Percentiles rank a stretch among this genome's conserved stretches.
These are phyloP conservation scores for Bipolaris zeicola DNA, from an alignment of 2,329 filamentous ascomycete genomes.

Conservation along the genomic window DNA sequence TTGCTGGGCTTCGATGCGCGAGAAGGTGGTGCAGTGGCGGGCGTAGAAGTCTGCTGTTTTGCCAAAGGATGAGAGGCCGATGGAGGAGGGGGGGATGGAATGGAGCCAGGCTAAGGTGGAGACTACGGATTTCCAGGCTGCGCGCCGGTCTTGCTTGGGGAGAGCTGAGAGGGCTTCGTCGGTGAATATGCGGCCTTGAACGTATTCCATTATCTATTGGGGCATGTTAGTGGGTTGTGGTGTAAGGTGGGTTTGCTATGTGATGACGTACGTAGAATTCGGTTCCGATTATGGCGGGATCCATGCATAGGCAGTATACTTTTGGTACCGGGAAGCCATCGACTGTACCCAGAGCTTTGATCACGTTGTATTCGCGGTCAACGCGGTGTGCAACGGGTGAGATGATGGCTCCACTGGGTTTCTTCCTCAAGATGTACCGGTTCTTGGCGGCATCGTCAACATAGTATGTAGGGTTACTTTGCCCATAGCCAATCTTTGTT, in stretches of 20 bases:
- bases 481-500: constrained; percentile 87
- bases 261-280: constrained; percentile 70
- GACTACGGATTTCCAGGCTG: constrained; percentile 60
- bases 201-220: constrained; percentile 79
- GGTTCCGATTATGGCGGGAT: constrained; percentile 77
- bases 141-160: constrained; percentile 64
- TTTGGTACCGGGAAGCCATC: constrained; percentile 88
- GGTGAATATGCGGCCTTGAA: constrained; percentile 90
- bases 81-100: constrained; percentile 67
- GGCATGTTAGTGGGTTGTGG: background rate
- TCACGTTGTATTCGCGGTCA: constrained; percentile 89
- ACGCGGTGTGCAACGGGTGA: constrained; percentile 94
- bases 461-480: constrained; percentile 96
- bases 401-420: constrained; percentile 87
- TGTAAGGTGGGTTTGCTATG: background rate
- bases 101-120: constrained; percentile 84
- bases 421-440: constrained; percentile 90
- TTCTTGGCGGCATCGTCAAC: constrained; percentile 69
- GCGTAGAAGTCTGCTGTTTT: constrained; percentile 77
- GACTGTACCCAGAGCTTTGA: constrained; percentile 72
- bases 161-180: constrained; percentile 79
- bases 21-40: constrained; percentile 83
- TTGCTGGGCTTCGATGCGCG: constrained; percentile 77
- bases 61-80: constrained; percentile 75
- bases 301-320: constrained; percentile 83